Conservation (phyloP, 805 yeast genomes). For the Saccharomycopsis selenospora region DNA sequence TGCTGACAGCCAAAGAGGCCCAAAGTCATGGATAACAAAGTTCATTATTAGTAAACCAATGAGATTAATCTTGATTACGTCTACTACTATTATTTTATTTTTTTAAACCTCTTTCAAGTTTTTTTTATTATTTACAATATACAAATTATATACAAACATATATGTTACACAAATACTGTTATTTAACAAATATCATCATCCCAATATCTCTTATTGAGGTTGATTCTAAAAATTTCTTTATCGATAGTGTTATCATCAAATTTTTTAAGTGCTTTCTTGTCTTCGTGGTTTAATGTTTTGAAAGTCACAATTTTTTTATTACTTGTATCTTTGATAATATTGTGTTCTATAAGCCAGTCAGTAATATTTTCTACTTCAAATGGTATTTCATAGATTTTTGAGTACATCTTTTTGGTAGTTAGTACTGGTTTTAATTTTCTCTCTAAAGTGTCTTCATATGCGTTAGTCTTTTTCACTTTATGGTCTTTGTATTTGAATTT, state of each 20-base stretch:
- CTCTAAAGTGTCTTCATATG: background rate
- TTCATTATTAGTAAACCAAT: too few species aligned
- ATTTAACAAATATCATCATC: constrained; percentile 2
- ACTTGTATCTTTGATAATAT: constrained; percentile 1
- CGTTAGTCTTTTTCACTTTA: background rate
- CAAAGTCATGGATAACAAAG: too few species aligned
- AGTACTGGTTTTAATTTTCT: background rate
- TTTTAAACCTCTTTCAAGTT: too few species aligned
- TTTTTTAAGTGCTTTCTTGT: background rate
- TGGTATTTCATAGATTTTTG: constrained; percentile 7
- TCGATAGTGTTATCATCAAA: constrained; percentile 7
- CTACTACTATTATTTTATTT: too few species aligned
- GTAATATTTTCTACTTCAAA: background rate
- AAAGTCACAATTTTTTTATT: background rate
- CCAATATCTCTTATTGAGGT: constrained; percentile 12
- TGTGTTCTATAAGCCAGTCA: constrained; percentile 2
- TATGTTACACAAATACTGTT: too few species aligned
- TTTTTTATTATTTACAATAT: too few species aligned
- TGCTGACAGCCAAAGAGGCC: too few species aligned
- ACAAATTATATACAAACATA: too few species aligned
- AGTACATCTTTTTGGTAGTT: background rate
- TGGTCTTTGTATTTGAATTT: constrained; percentile 2
- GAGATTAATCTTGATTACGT: too few species aligned
- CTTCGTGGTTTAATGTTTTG: background rate
- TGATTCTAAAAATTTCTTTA: constrained; percentile 9